Percentiles rank a stretch among this genome's conserved stretches.
These are phyloP conservation scores for Waitea zeae DNA, from an alignment of 1,284 basidiomycete species.

Conservation along the genomic window DNA sequence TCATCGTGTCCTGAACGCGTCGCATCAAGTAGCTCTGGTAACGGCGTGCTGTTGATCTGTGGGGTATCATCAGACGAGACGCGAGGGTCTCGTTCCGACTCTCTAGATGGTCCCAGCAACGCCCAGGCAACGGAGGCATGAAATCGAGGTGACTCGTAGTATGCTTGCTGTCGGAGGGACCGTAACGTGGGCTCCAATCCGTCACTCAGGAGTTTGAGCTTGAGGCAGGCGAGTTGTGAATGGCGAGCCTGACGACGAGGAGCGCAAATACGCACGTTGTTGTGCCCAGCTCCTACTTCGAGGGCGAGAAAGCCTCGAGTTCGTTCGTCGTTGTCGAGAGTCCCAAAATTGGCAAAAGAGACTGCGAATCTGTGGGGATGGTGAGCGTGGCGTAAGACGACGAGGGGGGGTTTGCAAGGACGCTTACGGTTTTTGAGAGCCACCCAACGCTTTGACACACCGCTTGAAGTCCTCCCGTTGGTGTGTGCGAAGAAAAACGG, in stretches of 20 bases:
- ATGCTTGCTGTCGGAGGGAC: conserved; percentile 47
- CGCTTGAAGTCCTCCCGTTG: conserved; percentile 53
- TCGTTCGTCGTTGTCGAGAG: conserved; percentile 61
- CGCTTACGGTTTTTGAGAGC: conserved; percentile 28
- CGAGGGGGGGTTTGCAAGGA: not conserved
- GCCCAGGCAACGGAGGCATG: conserved; percentile 75
- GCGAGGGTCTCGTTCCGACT: no score
- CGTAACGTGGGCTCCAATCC: conserved; percentile 34
- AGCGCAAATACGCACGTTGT: conserved; percentile 27
- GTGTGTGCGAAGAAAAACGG: conserved; percentile 58
- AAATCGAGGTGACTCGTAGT: conserved; percentile 58
- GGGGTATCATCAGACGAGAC: no score
- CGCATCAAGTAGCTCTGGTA: no score
- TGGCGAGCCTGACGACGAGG: conserved; percentile 4
- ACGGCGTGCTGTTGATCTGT: no score
- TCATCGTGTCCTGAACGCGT: no score
- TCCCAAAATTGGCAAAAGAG: conserved; percentile 54
- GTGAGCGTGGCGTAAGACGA: not conserved
- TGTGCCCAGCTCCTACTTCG: conserved; percentile 64
- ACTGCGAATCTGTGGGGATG: conserved; percentile 34
- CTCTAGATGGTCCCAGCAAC: no score
- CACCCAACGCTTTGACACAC: conserved; percentile 32
- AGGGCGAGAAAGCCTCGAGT: conserved; percentile 59
- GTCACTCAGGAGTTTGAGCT: conserved; percentile 38
- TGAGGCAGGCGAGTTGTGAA: not conserved